These are phyloP conservation scores for Ophiostoma pallidulum DNA, from an alignment of 2,329 filamentous ascomycete species.

Conservation along the genomic window DNA sequence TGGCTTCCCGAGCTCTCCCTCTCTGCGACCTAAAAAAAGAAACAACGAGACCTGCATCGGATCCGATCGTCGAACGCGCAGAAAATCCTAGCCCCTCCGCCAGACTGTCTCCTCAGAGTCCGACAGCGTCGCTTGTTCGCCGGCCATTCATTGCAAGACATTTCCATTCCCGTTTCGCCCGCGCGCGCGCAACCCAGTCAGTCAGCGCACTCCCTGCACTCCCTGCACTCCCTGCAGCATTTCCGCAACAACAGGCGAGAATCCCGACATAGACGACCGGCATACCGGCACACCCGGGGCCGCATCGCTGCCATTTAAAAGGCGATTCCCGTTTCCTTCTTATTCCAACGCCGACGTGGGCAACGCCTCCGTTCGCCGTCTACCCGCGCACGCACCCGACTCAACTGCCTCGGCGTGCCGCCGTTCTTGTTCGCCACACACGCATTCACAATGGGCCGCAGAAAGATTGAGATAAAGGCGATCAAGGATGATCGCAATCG, in stretches of 20 bases:
- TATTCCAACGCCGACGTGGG: neutral
- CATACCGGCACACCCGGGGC: neutral
- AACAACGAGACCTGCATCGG: constrained; percentile 12
- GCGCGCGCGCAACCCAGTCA: constrained; percentile 1
- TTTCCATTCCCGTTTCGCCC: neutral
- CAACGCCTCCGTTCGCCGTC: neutral
- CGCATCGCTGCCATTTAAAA: no score
- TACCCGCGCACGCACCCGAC: neutral
- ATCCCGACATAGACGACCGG: neutral
- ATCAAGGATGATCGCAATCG: constrained; percentile 98
- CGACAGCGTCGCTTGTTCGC: neutral
- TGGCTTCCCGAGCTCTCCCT: constrained; percentile 3
- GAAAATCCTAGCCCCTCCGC: constrained; percentile 6
- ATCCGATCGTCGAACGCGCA: constrained; percentile 1
- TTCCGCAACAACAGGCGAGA: neutral
- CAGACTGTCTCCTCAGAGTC: constrained; percentile 2
- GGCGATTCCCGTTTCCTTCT: neutral
- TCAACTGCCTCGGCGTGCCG: neutral
- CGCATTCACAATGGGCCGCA: constrained; percentile 66
- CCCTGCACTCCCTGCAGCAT: neutral
- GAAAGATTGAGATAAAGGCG: constrained; percentile 99
- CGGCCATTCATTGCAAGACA: neutral
- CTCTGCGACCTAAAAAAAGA: constrained; percentile 17
- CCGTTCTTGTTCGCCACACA: constrained; percentile 1
- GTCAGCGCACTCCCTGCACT: no score